Evolutionary conservation across 345 rosid species (phyloP).

Genomic region (Lenwebbia sp.): DNA sequence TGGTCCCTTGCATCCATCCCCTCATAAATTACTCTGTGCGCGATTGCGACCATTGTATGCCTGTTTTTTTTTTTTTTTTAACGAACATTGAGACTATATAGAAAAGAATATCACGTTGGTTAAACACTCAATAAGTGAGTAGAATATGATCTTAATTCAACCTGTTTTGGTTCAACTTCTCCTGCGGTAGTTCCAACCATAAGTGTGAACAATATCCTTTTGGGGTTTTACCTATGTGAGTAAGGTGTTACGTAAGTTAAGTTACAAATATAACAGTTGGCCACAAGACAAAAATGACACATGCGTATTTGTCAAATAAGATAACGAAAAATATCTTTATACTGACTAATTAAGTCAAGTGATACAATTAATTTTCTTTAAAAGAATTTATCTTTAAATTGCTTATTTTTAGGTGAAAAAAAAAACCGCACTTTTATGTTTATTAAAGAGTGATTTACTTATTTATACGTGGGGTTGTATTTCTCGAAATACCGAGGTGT

Average conservation of each 20-base stretch:
- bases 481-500: not conserved
- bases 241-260: no score
- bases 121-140: not conserved
- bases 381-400: accelerated
- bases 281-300: not conserved
- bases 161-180: not conserved
- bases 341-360: not conserved
- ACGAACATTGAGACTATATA: not conserved
- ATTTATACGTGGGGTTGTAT: not conserved
- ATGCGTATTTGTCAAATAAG: not conserved
- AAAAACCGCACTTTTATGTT: not conserved
- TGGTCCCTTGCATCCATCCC: no score
- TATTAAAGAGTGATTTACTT: not conserved
- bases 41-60: not conserved
- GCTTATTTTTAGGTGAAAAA: accelerated
- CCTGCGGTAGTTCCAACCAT: not conserved
- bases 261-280: not conserved
- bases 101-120: not conserved
- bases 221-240: not conserved
- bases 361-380: not conserved
- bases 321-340: no score
- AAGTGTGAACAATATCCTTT: not conserved
- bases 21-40: not conserved
- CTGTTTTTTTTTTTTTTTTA: not conserved
- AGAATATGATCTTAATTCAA: not conserved